A percentile compares a stretch with the other conserved stretches of the same genome.
Evolutionary conservation across 495 filamentous ascomycete genomes (phyloP).

Genomic region (Hyaloscypha variabilis): DNA sequence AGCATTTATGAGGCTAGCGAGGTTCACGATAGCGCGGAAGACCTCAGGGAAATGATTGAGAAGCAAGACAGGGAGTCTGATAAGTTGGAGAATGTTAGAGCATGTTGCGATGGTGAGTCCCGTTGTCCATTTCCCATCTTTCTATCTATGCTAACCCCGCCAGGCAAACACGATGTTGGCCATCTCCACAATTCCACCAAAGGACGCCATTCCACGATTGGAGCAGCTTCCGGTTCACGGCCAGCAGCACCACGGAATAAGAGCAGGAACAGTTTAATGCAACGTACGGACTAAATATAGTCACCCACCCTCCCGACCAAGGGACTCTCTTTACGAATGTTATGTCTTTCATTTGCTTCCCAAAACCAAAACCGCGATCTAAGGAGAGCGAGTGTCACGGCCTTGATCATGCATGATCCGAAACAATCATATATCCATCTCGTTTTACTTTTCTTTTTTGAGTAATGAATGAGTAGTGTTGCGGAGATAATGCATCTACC

Average conservation of each 20-base stretch:
- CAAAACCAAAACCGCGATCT: slow-evolving; percentile 19
- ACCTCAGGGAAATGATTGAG: slow-evolving; percentile 74
- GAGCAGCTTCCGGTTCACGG: slow-evolving; percentile 11
- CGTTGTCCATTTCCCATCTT: slow-evolving; percentile 35
- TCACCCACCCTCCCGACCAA: slow-evolving; percentile 4
- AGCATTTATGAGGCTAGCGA: slow-evolving; percentile 73
- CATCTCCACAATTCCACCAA: slow-evolving; percentile 49
- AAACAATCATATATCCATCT: not conserved
- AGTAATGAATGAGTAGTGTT: slow-evolving; percentile 8
- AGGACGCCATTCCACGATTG: slow-evolving; percentile 32
- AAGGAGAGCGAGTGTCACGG: slow-evolving; percentile 13
- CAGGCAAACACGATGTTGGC: slow-evolving; percentile 78
- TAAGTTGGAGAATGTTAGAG: slow-evolving; percentile 89
- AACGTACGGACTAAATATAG: slow-evolving; percentile 23
- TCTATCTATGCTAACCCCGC: slow-evolving; percentile 4
- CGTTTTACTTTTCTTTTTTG: slow-evolving; percentile 2
- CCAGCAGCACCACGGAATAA: slow-evolving; percentile 8
- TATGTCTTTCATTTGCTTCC: slow-evolving; percentile 19
- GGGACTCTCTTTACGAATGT: slow-evolving; percentile 20
- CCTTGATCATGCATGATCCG: slow-evolving; percentile 12
- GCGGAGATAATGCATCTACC: not conserved
- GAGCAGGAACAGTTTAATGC: slow-evolving; percentile 22
- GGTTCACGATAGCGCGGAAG: slow-evolving; percentile 76
- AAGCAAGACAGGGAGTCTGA: slow-evolving; percentile 73
- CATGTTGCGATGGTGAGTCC: slow-evolving; percentile 90